Percentiles rank a stretch among this genome's conserved stretches.
These are phyloP conservation scores for Fusarium paranaense DNA, from an alignment of 2,329 filamentous ascomycete species.

Conservation along the genomic window DNA sequence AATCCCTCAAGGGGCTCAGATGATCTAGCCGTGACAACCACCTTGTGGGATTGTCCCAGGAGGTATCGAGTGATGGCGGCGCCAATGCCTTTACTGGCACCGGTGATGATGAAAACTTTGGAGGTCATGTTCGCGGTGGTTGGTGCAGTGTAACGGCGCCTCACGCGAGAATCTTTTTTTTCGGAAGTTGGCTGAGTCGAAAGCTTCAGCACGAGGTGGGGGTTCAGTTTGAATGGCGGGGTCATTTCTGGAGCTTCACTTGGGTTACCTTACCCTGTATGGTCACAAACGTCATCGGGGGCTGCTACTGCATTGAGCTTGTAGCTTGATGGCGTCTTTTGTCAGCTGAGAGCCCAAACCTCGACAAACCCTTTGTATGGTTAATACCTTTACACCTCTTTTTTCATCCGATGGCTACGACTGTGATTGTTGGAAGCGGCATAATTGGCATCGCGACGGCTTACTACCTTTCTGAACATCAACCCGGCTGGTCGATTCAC, in stretches of 20 bases:
- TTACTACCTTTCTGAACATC: conserved; percentile 73
- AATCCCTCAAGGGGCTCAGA: conserved; percentile 61
- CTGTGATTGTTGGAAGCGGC: conserved; percentile 75
- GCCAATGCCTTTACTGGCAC: conserved; percentile 73
- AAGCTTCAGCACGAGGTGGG: conserved; percentile 25
- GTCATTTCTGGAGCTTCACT: conserved; percentile 26
- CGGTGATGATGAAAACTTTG: conserved; percentile 78
- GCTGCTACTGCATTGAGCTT: background rate
- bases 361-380: background rate
- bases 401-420: conserved; percentile 56
- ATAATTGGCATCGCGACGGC: conserved; percentile 78
- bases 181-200: conserved; percentile 6
- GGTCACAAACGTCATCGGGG: conserved; percentile 32
- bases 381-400: conserved; percentile 1
- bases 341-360: conserved; percentile 6
- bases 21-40: conserved; percentile 69
- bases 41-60: conserved; percentile 65
- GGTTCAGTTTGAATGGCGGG: conserved; percentile 22
- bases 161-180: background rate
- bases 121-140: conserved; percentile 54
- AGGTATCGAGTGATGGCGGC: conserved; percentile 66
- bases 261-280: conserved; percentile 32
- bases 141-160: background rate
- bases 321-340: background rate
- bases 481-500: conserved; percentile 57